A percentile compares a stretch with the other conserved stretches of the same genome.
Conservation (phyloP, 768 basidiomycete species). For the Hortiboletus campestris region DNA sequence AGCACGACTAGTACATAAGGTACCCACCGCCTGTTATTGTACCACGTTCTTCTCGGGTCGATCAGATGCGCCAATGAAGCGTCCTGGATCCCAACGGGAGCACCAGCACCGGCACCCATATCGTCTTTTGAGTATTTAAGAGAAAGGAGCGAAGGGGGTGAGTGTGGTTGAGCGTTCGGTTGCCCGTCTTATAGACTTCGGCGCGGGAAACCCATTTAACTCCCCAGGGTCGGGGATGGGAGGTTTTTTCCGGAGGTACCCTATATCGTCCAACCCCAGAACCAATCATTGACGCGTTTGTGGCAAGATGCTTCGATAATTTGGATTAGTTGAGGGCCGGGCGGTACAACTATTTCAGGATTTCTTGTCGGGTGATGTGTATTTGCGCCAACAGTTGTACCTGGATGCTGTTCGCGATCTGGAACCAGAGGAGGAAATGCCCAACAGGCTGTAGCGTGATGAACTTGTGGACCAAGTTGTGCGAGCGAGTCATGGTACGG, state of each 20-base stretch:
- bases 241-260: constrained; percentile 25
- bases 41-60: constrained; percentile 70
- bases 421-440: background rate
- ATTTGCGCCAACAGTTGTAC: too few species aligned
- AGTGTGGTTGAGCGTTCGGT: constrained; percentile 13
- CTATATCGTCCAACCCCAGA: background rate
- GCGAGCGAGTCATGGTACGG: too few species aligned
- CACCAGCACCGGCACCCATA: constrained; percentile 57
- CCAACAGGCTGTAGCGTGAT: too few species aligned
- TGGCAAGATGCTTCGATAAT: background rate
- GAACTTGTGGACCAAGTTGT: background rate
- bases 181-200: constrained; percentile 7
- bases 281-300: background rate
- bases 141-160: background rate
- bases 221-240: background rate
- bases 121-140: constrained; percentile 5
- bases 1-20: background rate
- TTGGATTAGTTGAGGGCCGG: background rate
- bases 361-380: too few species aligned
- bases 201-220: constrained; percentile 6
- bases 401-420: too few species aligned
- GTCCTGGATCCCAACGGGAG: constrained; percentile 22
- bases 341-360: too few species aligned
- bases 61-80: constrained; percentile 52
- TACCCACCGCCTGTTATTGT: constrained; percentile 68